Evolutionary conservation across 495 filamentous ascomycete species (phyloP).

Genomic region (Aspergillus baeticus): DNA sequence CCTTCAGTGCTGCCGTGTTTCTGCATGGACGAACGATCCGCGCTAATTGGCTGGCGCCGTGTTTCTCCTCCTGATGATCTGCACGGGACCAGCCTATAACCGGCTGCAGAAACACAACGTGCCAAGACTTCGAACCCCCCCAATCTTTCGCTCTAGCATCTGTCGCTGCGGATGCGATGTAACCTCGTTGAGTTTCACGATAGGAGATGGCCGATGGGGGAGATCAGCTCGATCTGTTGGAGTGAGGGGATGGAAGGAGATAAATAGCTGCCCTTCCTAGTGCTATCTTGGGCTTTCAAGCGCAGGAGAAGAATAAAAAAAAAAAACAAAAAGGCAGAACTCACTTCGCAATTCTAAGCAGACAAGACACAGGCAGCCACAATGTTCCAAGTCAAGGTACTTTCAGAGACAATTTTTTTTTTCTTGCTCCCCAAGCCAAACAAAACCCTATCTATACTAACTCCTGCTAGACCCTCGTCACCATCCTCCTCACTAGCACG

Average conservation of each 20-base stretch:
- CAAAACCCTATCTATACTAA: too few species aligned
- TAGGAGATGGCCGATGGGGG: slow-evolving; percentile 1
- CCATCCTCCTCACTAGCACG: slow-evolving; percentile 28
- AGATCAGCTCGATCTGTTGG: too few species aligned
- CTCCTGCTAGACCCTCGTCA: slow-evolving; percentile 17
- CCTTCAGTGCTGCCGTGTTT: too few species aligned
- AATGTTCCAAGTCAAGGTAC: slow-evolving; percentile 12
- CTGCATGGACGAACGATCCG: too few species aligned
- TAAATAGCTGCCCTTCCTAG: background rate
- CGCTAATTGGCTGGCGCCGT: too few species aligned
- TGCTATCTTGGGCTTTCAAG: background rate
- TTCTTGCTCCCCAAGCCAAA: too few species aligned
- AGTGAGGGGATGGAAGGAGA: background rate
- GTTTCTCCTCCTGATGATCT: too few species aligned
- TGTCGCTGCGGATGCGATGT: background rate
- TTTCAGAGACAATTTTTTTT: too few species aligned
- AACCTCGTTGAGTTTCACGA: background rate
- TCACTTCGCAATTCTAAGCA: background rate
- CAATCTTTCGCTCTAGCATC: too few species aligned
- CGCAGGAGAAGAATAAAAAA: background rate
- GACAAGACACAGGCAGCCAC: background rate
- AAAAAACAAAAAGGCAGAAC: background rate
- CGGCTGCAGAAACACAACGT: too few species aligned
- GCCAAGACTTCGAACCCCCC: too few species aligned
- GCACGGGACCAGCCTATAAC: too few species aligned